Base-by-base conservation (phyloP, 2,329 filamentous ascomycete species). In the Dactylellina drechsleri region DNA sequence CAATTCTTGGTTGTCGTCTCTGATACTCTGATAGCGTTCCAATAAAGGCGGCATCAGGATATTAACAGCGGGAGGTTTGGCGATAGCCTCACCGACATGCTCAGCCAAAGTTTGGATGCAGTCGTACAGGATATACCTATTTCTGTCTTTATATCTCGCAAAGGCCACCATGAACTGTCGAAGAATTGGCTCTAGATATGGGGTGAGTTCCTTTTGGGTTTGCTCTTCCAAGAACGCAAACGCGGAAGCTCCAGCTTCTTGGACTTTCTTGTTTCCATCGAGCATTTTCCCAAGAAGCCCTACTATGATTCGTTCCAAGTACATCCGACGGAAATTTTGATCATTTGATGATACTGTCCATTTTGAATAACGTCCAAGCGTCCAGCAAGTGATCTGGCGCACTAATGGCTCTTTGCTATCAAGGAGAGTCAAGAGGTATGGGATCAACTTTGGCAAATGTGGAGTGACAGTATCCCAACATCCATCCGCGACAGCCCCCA, bases 71-170 rank as follows among this genome's bases (percentile, higher is more conserved):
- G 93, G 88, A 5, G 91, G 91, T 76, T 88, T 86, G n/a, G 92
- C 91, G 77, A 99, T 85, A 40, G 91, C 88, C 5, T 90, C 89
- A 10, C 92, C 93, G 65, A 98, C 91, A 80, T 92, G 91, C 82
- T 99, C 95, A 2, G 95, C 95, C 68, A 99, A 85, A 0, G 95
- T 99, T 83, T 99, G 95, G 40, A 99, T 92, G 82, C 95, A 98
- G 83, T 99, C 95, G 84, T 99, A 99, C 40, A 99, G 87, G 65
- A 98, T 96, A 84, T 96, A 97, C 89, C 98, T 97, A 84, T 99
- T 99, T 80, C 92, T 90, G 82, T 98, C 94, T 86, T 99, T 98
- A 87, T 98, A 99, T 83, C 91, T 93, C 62, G 86, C 87, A 83
- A 99, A 99, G 82, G 95, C 99, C 75, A 87, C 86, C 61, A 97